Evolutionary conservation across 352 stramenopile genomes (phyloP).

Genomic region (Lagenidium sp.): DNA sequence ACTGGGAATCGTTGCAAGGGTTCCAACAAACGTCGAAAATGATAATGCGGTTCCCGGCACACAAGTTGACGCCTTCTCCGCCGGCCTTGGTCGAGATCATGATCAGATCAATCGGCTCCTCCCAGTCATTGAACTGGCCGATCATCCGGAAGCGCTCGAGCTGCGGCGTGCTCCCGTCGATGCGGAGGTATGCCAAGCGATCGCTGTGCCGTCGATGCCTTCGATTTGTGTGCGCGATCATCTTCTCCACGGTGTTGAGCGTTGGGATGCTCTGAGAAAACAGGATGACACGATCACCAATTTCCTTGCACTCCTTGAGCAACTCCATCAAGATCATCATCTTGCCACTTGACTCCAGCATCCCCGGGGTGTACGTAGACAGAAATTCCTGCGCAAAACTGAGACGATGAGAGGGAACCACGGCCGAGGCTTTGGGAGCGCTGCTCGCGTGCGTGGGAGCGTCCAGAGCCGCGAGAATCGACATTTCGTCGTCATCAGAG

Average conservation of each 20-base stretch:
- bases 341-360: slow-evolving; percentile 72
- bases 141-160: slow-evolving; percentile 78
- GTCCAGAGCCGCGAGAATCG: slow-evolving; percentile 29
- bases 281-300: slow-evolving; percentile 80
- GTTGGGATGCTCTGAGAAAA: slow-evolving; percentile 88
- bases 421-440: background rate
- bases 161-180: slow-evolving; percentile 74
- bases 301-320: slow-evolving; percentile 46
- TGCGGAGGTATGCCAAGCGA: slow-evolving; percentile 59
- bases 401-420: slow-evolving; percentile 64
- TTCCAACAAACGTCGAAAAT: slow-evolving; percentile 93
- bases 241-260: slow-evolving; percentile 64
- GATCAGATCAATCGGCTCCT: slow-evolving; percentile 77
- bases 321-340: slow-evolving; percentile 85
- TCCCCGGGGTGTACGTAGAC: slow-evolving; percentile 33
- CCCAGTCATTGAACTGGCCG: slow-evolving; percentile 69
- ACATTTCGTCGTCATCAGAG: slow-evolving; percentile 21
- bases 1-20: slow-evolving; percentile 87
- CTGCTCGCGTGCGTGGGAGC: background rate
- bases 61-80: slow-evolving; percentile 85
- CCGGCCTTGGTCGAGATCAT: slow-evolving; percentile 86
- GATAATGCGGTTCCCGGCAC: slow-evolving; percentile 83
- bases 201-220: slow-evolving; percentile 30
- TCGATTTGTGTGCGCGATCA: slow-evolving; percentile 61
- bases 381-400: slow-evolving; percentile 65